Evolutionary conservation across 176 grass and related monocot genomes (phyloP), one percentile per base, ranked within the genome.

Genomic region (Oryza brachyantha): DNA sequence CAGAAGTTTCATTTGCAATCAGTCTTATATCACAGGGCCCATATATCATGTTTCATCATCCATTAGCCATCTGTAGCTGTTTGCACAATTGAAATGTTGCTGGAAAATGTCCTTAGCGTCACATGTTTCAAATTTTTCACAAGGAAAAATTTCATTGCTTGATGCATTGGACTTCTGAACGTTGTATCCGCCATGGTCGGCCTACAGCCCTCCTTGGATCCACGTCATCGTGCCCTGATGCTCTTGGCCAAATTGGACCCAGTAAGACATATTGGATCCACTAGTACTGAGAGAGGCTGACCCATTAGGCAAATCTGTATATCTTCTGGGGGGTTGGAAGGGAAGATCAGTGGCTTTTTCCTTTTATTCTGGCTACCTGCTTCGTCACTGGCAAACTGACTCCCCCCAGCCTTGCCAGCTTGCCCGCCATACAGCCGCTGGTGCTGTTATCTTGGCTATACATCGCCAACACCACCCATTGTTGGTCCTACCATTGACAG

Each of bases 1-100:
- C 61, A 38, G n/a, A 38, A 36, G 22, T 17, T 75, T 75, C 40
- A 6, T 74, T 80, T 80, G 37, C 74, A 25, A 35, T 38, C 61
- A 67, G 25, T 34, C 61, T 57, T 74, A 19, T 60, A 16, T 42
- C 70, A 17, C n/a, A 48, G 45, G 43, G 8, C 37, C 69, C 71
- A 60, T 68, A 70, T 42, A 32, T 61, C 36, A 61, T 8, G 11
- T 52, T 50, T 50, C 48, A 21, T 21, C 48, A 52, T 52, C 48
- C 46, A 21, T 50, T 50, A 50, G 46, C 43, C 43, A 46, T 36
- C 35, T 36, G 5, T 36, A 36, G 35, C 35, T 36, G 35, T 36
- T 5, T 36, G 35, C 43, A 46, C 43, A 46, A 46, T 46, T 46
- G 43, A 46, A 46, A 16, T 46, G 43, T 38, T 46, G 43, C 43